Percentiles rank a stretch among this genome's conserved stretches.
Conservation (phyloP, 2,329 filamentous ascomycete genomes). For the Aspergillus sp. region DNA sequence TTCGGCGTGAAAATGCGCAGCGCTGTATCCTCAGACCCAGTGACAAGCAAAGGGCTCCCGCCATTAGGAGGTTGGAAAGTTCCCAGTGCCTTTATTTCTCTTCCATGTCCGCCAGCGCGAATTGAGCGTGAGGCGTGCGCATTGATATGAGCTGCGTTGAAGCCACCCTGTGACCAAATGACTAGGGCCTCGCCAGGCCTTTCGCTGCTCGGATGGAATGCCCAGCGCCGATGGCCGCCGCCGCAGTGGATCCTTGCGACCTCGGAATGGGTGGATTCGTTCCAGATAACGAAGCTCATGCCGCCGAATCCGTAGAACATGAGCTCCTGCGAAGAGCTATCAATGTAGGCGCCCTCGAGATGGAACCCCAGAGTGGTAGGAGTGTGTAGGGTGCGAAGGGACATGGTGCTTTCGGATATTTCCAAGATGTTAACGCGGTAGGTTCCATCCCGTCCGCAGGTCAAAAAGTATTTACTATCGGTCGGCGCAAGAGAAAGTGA, state of each 20-base stretch:
- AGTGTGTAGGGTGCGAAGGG: constrained; percentile 61
- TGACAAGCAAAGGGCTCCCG: constrained; percentile 54
- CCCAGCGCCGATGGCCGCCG: constrained; percentile 78
- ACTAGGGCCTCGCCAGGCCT: constrained; percentile 52
- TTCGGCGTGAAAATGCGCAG: constrained; percentile 65
- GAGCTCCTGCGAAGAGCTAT: constrained; percentile 52
- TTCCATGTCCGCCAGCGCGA: constrained; percentile 73
- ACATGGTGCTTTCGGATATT: constrained; percentile 10
- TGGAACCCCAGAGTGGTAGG: constrained; percentile 71
- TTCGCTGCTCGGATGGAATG: constrained; percentile 44
- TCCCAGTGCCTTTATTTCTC: constrained; percentile 73
- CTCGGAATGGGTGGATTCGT: constrained; percentile 69
- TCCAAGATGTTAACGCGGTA: constrained; percentile 63
- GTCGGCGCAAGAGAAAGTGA: constrained; percentile 11
- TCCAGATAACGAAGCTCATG: constrained; percentile 78
- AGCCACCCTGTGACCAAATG: constrained; percentile 72
- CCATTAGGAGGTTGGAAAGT: constrained; percentile 34
- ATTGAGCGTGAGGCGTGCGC: constrained; percentile 50
- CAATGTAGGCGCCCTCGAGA: constrained; percentile 71
- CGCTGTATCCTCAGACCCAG: constrained; percentile 68
- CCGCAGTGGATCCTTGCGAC: constrained; percentile 76
- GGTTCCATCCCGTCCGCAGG: constrained; percentile 73
- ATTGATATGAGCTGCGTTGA: constrained; percentile 47
- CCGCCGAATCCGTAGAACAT: constrained; percentile 79
- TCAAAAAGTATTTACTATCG: constrained; percentile 54